Evolutionary conservation across 73 alveolate genomes (phyloP), one percentile per base, ranked within the genome.

Genomic region (Durusdinium trenchii): DNA sequence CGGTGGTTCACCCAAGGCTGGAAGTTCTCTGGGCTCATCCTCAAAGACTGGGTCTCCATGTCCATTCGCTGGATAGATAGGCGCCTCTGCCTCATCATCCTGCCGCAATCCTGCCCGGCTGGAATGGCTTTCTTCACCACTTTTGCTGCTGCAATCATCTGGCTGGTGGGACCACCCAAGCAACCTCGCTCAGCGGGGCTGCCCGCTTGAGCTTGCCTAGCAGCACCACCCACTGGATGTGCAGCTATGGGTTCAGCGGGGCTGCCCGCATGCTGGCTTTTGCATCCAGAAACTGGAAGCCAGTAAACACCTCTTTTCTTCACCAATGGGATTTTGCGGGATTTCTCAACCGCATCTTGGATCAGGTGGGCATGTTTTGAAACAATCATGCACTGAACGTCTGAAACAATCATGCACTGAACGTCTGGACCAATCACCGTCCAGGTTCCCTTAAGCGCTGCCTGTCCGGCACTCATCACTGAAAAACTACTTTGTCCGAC

Each of bases 381-480:
- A n/a, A n/a, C n/a, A n/a, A n/a, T n/a, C n/a, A n/a, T n/a, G n/a
- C n/a, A n/a, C n/a, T n/a, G n/a, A n/a, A n/a, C n/a, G n/a, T n/a
- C n/a, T n/a, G n/a, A n/a, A n/a, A n/a, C n/a, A n/a, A 7, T 43
- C 86, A 76, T 76, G 86, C 94, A 85, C 48, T 85, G 94, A 10
- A 26, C 48, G 2, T 36, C 79, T 52, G 94, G 94, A 10, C 94
- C 94, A 3, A 84, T 84, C 60, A 84, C 94, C 9, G 81, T 67
- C 81, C 81, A 67, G 23, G 81, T 84, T 10, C 95, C 95, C 46
- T 43, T 86, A 32, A 26, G 36, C 4, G 95, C 95, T 9, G 95
- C 95, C 60, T 52, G 36, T 1, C 95, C 81, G 0, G 95, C 95
- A 42, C 62, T 52, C n/a, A 86, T 40, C 1, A 86, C 83, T 42